phyloP scores from a whole-genome alignment of 2,329 filamentous ascomycete species.

The Verticillium nonalfalfae region DNA sequence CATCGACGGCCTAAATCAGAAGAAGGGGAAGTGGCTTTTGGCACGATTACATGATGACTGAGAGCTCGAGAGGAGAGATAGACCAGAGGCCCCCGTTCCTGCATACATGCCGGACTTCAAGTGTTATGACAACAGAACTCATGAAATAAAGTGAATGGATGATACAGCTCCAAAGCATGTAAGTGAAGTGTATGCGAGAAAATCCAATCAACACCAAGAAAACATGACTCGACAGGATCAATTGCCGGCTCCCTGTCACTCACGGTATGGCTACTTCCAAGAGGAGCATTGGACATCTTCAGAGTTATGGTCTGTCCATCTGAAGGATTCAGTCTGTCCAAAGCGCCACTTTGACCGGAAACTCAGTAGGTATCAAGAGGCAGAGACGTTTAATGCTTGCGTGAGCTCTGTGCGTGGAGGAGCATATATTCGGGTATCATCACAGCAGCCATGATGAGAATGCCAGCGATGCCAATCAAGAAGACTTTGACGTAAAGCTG shows the following conservation, averaged over 20 bases:
- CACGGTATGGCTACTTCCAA: no score
- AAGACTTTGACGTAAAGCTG: slow-evolving; percentile 71
- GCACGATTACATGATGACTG: no score
- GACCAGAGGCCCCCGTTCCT: slow-evolving; percentile 1
- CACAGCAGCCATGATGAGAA: slow-evolving; percentile 39
- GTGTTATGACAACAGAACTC: slow-evolving; percentile 20
- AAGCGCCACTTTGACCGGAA: no score
- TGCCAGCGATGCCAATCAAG: slow-evolving; percentile 41
- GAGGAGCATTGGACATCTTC: no score
- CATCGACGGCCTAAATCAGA: neutral
- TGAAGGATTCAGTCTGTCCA: no score
- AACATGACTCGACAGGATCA: no score
- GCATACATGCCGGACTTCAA: slow-evolving; percentile 7
- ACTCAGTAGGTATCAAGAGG: no score
- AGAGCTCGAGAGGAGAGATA: neutral
- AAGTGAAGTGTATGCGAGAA: neutral
- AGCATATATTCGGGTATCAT: slow-evolving; percentile 43
- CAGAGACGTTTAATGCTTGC: slow-evolving; percentile 2
- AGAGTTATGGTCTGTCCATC: no score
- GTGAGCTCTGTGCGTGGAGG: slow-evolving; percentile 20
- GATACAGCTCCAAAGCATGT: neutral
- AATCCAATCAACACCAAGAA: neutral
- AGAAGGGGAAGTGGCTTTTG: neutral
- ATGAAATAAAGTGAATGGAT: slow-evolving; percentile 22
- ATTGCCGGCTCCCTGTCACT: no score